Evolutionary conservation across 805 yeast species (phyloP).

Genomic region (Saturnispora serradocipensis): DNA sequence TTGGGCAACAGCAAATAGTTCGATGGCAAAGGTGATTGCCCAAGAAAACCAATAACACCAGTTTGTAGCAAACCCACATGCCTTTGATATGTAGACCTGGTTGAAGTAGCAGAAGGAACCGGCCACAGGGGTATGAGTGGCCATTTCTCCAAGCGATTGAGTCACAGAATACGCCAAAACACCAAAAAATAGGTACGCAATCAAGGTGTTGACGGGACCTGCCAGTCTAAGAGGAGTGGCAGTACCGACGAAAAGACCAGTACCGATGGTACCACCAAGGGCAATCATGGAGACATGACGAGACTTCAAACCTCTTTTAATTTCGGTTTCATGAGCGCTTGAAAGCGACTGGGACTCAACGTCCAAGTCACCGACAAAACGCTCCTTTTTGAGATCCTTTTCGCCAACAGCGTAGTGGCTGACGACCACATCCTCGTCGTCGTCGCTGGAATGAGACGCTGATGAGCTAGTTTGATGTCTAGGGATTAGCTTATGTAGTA

Average conservation of each 20-base stretch:
- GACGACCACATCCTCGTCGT: neutral
- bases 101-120: slow-evolving; percentile 64
- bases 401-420: neutral
- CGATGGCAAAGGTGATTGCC: slow-evolving; percentile 70
- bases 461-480: neutral
- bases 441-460: neutral
- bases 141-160: slow-evolving; percentile 74
- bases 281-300: slow-evolving; percentile 72
- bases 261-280: slow-evolving; percentile 73
- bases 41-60: slow-evolving; percentile 73
- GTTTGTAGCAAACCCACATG: slow-evolving; percentile 64
- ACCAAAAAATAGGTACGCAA: slow-evolving; percentile 60
- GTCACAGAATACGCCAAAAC: slow-evolving; percentile 56
- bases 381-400: neutral
- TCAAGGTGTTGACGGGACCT: slow-evolving; percentile 62
- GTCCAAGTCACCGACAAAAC: neutral
- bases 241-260: slow-evolving; percentile 65
- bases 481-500: neutral
- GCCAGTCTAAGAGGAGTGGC: slow-evolving; percentile 44
- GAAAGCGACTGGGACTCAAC: slow-evolving; percentile 6
- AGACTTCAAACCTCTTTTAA: slow-evolving; percentile 48
- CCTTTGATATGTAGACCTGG: slow-evolving; percentile 59
- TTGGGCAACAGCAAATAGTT: slow-evolving; percentile 63
- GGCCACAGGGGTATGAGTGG: slow-evolving; percentile 62
- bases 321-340: slow-evolving; percentile 12